These are phyloP conservation scores for Aspergillus kassunensis DNA, from an alignment of 495 filamentous ascomycete genomes.

Conservation along the genomic window DNA sequence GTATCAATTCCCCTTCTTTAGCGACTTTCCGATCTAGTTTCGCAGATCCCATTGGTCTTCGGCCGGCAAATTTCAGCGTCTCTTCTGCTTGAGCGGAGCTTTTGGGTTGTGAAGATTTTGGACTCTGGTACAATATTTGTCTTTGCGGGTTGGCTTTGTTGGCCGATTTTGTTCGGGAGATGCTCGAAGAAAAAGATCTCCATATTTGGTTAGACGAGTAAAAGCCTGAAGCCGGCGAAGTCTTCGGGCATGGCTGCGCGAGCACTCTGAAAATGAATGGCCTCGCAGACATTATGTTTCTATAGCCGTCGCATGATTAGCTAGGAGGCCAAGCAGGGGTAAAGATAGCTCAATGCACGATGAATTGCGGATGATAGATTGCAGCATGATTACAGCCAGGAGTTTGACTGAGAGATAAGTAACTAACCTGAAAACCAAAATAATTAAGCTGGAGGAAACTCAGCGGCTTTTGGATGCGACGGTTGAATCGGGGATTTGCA, in stretches of 20 bases:
- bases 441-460: background rate
- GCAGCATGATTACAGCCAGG: background rate
- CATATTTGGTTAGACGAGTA: constrained; percentile 19
- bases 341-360: background rate
- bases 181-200: constrained; percentile 36
- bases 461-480: constrained; percentile 1
- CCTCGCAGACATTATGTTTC: constrained; percentile 32
- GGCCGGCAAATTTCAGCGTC: constrained; percentile 24
- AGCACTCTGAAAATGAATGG: constrained; percentile 27
- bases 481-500: constrained; percentile 17
- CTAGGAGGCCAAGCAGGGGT: background rate
- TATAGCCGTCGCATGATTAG: constrained; percentile 3
- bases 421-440: background rate
- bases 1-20: constrained; percentile 35
- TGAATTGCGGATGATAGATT: background rate
- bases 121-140: background rate
- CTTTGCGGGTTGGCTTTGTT: constrained; percentile 17
- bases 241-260: constrained; percentile 24
- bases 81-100: constrained; percentile 11
- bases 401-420: background rate
- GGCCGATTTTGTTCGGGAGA: constrained; percentile 20
- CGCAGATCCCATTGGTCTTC: constrained; percentile 26
- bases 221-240: constrained; percentile 12
- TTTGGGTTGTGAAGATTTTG: constrained; percentile 16
- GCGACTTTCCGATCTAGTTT: constrained; percentile 34